Evolutionary conservation across 2,329 filamentous ascomycete genomes (phyloP).

Genomic region (Xylaria sp.): DNA sequence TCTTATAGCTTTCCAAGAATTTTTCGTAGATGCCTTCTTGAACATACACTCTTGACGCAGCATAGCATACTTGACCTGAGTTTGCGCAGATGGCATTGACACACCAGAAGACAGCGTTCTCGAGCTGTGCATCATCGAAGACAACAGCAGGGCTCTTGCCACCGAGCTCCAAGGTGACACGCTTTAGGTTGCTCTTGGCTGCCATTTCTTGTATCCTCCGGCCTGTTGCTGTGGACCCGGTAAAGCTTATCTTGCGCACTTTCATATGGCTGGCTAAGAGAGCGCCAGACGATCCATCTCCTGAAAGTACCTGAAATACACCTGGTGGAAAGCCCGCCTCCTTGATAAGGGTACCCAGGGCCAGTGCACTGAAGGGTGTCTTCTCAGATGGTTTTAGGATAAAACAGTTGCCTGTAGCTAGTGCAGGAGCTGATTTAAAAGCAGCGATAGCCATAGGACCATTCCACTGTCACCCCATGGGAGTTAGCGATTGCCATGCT

Average conservation of each 20-base stretch:
- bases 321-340: constrained; percentile 56
- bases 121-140: constrained; percentile 39
- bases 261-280: constrained; percentile 38
- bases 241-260: constrained; percentile 40
- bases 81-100: constrained; percentile 34
- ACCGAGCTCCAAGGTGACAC: constrained; percentile 39
- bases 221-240: constrained; percentile 54
- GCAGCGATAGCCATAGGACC: constrained; percentile 52
- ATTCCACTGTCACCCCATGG: constrained; percentile 44
- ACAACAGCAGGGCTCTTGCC: constrained; percentile 39
- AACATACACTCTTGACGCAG: constrained; percentile 37
- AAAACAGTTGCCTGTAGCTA: constrained; percentile 54
- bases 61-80: constrained; percentile 36
- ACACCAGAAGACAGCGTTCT: constrained; percentile 39
- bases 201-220: constrained; percentile 55
- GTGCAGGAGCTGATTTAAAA: constrained; percentile 53
- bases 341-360: constrained; percentile 44
- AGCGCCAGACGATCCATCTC: constrained; percentile 36
- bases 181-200: constrained; percentile 40
- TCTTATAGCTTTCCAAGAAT: constrained; percentile 35
- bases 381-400: constrained; percentile 56
- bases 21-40: constrained; percentile 40
- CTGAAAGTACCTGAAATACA: constrained; percentile 53
- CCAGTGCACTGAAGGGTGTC: constrained; percentile 46
- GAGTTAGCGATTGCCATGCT: constrained; percentile 8